Evolutionary conservation across 2,329 filamentous ascomycete species (phyloP), one percentile per base, ranked within the genome.

Genomic region (Alternaria gaisen): DNA sequence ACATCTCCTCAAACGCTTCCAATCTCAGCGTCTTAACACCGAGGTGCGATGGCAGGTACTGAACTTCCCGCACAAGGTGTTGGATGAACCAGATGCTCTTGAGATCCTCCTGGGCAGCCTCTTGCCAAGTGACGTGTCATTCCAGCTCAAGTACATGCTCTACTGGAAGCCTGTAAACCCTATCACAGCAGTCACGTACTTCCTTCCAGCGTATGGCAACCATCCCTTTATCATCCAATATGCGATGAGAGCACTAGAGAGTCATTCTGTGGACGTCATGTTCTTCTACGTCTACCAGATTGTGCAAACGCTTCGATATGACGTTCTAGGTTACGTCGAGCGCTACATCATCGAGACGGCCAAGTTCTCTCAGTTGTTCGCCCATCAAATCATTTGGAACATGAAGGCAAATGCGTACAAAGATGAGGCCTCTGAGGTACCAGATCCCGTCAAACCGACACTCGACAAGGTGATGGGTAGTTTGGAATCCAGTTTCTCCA

Each of bases 331-430:
- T 57, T 99, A 99, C 74, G 94, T 97, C 2, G 93, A 97, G 79
- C 88, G 94, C 44, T 99, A 97, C 75, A 98, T 99, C 56, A 85
- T 98, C 16, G 95, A 99, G 81, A 97, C 96, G 0, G 95, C 94
- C 1, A 94, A 96, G 71, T 94, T 97, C 74, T 98, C 95, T n/a
- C 95, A 98, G 78, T 83, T 98, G 9, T 99, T 99, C 79, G 94
- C 96, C 3, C 96, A 99, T 78, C 95, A 99, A 73, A 98, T 99
- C 68, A 99, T 99, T 75, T 99, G 96, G 95, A 99, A 99, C 77
- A 99, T 99, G 91, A 99, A 98, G 78, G 95, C 95, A 32, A 99
- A 99, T 78, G 92, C 94, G 1, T 99, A 92, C 85, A 99, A 97
- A 78, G 96, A 99, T 67, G 94, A 99, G 72, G 93, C 97, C 68